These are phyloP conservation scores for Gaultheria prostrata DNA, from an alignment of 148 eudicot genomes.

Conservation along the genomic window DNA sequence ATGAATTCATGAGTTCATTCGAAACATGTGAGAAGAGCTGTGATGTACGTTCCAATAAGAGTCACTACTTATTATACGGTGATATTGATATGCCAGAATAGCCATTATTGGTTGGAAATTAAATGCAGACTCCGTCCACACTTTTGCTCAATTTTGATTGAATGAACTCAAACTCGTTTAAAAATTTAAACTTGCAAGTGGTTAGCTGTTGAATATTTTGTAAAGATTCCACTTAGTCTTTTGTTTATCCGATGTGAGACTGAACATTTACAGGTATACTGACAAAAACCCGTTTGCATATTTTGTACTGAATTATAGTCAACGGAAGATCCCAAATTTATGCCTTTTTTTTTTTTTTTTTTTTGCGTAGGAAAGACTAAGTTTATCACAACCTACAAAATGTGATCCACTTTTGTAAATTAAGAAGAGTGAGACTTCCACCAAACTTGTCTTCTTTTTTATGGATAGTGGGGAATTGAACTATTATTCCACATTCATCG, in stretches of 20 bases:
- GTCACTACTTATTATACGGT: neutral
- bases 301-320: neutral
- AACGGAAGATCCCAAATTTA: neutral
- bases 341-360: neutral
- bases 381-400: neutral
- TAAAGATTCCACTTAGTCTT: neutral
- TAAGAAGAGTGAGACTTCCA: conserved; percentile 16
- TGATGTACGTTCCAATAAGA: neutral
- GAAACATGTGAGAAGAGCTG: neutral
- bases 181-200: neutral
- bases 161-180: neutral
- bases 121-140: neutral
- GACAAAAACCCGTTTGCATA: neutral
- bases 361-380: neutral
- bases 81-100: too few relatives aligned
- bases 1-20: neutral
- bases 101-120: too few relatives aligned
- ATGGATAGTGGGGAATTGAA: conserved; percentile 2
- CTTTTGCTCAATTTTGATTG: neutral
- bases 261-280: neutral
- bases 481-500: conserved; percentile 15
- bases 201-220: neutral
- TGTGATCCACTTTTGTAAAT: conserved; percentile 9
- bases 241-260: neutral
- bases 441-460: neutral